Base-by-base conservation (phyloP, 345 rosid species). In the Cardamine occulta region DNA sequence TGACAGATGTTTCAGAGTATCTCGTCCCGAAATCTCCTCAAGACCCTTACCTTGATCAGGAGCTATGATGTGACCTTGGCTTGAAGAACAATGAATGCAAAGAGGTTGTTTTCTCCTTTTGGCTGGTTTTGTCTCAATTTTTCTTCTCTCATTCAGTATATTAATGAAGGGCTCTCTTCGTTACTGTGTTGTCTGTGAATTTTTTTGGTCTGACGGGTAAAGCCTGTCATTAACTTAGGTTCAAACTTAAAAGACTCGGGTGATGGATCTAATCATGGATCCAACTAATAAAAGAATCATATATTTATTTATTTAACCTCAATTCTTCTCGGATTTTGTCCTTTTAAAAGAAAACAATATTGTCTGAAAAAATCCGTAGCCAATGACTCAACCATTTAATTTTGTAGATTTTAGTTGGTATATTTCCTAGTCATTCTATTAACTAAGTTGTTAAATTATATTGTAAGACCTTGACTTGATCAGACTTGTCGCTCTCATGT, bases 41-140 rank as follows among this genome's bases (percentile, higher is more conserved):
- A 58, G 94, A 91, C 79, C 85, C 93, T 63, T 82, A 72, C 79
- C 94, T 96, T 60, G 84, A 96, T 57, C 91, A 83, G 83, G 85
- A 79, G 81, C 87, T 86, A 14, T 95, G 62, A 86, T 65, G 40
- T 29, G 23, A 40, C 17, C 17, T 37, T 39, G 68, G 28, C 64
- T 58, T 10, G 44, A 66, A 72, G 57, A 66, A 62, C 35, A 19
- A 28, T 29, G 17, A 53, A 45, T 13, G 47, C 26, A 64, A 29
- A 37, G 70, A 63, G 76, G 34, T 62, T 29, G 53, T 39, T 47
- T 63, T 55, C 35, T 35, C 59, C 7, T 76, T 69, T 76, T 62
- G 35, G 35, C 28, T 68, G 54, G 53, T 57, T 75, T 32, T 39
- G 48, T 59, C 79, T 37, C 40, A 26, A 7, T 1, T 65, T 58